Base-by-base conservation (phyloP, 164 flowering plant genomes). In the Brasenia schreberi region DNA sequence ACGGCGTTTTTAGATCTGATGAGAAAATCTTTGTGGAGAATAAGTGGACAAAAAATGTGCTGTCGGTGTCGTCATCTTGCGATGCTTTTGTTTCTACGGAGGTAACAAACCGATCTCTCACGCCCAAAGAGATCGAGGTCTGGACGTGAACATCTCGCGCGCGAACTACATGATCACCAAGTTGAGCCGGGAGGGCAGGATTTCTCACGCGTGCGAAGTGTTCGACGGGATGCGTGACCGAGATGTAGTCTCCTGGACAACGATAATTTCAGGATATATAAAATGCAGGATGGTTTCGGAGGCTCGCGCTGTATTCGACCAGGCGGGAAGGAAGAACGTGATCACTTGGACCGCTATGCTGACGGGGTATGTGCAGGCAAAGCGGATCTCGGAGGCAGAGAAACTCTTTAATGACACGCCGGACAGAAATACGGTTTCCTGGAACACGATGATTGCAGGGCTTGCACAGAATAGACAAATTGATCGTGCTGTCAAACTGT, bases 381-480 rank as follows among this genome's bases (percentile, higher is more conserved):
- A 42, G 49, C 53, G 33, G 12, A 39, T 70, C n/a, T 42, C 45
- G 44, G 73, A 70, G 19, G 73, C 73, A 3, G 73, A 70, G 69
- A 66, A 45, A 49, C 61, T 70, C 7, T 70, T 70, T 61, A 5
- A 7, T 5, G 44, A 65, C 18, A 70, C 65, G 72, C 72, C 72
- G 9, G 65, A 70, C 12, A 70, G 59, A 27, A 70, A 70, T 61
- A 62, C 65, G 5, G 62, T 70, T 65, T 70, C 72, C 19, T 70
- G 72, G 72, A 70, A 70, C 23, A 70, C 72, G 0, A 70, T 70
- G 72, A 65, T 70, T 27, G 43, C 65, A 18, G 68, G 72, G 64
- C 65, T 65, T 49, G 65, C 68, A 5, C 64, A 70, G 39, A 65
- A 44, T 43, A 61, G 68, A 5, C 17, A 63, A 5, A 42, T 70